phyloP scores from a whole-genome alignment of 352 stramenopile species.

The Globisporangium alternatum region DNA sequence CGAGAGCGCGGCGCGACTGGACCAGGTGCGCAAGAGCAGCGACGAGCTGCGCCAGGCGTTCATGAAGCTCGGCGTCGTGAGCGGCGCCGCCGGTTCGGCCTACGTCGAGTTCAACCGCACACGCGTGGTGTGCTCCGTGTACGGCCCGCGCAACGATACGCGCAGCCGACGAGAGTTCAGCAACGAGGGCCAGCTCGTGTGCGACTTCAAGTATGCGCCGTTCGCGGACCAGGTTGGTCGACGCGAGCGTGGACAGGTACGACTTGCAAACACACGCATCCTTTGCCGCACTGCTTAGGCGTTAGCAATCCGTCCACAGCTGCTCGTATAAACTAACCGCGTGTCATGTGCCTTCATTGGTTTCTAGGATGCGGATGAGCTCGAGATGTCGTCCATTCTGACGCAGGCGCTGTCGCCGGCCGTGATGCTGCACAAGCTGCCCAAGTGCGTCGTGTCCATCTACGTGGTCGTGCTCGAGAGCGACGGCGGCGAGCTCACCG shows the following conservation, averaged over 20 bases:
- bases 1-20: slow-evolving; percentile 29
- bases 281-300: no score
- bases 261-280: not conserved
- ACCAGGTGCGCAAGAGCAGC: slow-evolving; percentile 42
- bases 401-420: slow-evolving; percentile 73
- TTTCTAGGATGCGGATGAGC: slow-evolving; percentile 59
- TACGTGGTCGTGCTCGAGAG: slow-evolving; percentile 87
- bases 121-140: slow-evolving; percentile 86
- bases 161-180: slow-evolving; percentile 76
- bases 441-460: slow-evolving; percentile 89
- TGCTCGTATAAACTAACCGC: not conserved
- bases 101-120: slow-evolving; percentile 89
- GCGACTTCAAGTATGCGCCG: slow-evolving; percentile 87
- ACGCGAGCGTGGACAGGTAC: slow-evolving; percentile 61
- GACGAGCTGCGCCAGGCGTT: slow-evolving; percentile 86
- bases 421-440: slow-evolving; percentile 84
- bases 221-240: slow-evolving; percentile 64
- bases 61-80: slow-evolving; percentile 82
- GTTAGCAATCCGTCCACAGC: no score
- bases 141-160: slow-evolving; percentile 81
- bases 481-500: slow-evolving; percentile 79
- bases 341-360: not conserved
- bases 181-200: slow-evolving; percentile 83
- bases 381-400: slow-evolving; percentile 75
- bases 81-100: slow-evolving; percentile 79